A percentile compares a stretch with the other conserved stretches of the same genome.
Evolutionary conservation across 1,284 basidiomycete genomes (phyloP).

Genomic region (Pseudozyma thailandica): DNA sequence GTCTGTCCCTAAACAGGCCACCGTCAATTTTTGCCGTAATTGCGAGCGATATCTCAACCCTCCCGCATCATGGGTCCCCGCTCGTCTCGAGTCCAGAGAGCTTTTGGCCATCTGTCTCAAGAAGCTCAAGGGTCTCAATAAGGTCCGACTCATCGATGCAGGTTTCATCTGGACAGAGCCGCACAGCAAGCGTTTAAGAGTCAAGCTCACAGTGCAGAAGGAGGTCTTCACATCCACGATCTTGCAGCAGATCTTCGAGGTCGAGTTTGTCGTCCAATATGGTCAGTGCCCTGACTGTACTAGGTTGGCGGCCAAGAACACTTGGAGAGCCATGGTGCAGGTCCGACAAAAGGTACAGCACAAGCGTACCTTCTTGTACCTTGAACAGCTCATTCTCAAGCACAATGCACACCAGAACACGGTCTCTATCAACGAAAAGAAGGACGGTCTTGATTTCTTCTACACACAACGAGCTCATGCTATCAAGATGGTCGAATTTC

Average conservation of each 20-base stretch:
- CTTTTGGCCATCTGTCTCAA: conserved; percentile 80
- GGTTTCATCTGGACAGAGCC: conserved; percentile 99
- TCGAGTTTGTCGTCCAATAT: conserved; percentile 94
- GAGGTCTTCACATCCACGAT: conserved; percentile 96
- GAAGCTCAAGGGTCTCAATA: conserved; percentile 91
- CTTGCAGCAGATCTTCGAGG: conserved; percentile 95
- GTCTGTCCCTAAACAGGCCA: conserved; percentile 96
- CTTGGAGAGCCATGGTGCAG: conserved; percentile 96
- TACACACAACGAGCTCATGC: conserved; percentile 90
- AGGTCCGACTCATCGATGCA: conserved; percentile 94
- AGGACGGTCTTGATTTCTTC: conserved; percentile 96
- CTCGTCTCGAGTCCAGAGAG: conserved; percentile 90
- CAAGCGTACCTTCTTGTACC: conserved; percentile 96
- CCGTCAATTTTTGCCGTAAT: conserved; percentile 92
- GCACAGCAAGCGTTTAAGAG: conserved; percentile 89
- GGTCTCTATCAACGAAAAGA: conserved; percentile 88
- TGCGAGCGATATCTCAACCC: conserved; percentile 96
- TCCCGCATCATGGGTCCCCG: conserved; percentile 85
- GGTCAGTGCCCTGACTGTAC: conserved; percentile 96
- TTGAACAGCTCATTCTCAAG: conserved; percentile 97
- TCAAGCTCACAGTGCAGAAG: conserved; percentile 97
- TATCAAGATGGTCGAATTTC: conserved; percentile 96
- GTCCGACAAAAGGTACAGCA: conserved; percentile 89
- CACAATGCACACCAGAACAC: conserved; percentile 97
- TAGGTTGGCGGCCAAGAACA: conserved; percentile 94